These are phyloP conservation scores for Tolypocladium nubicola DNA, from an alignment of 2,329 filamentous ascomycete species.

Conservation along the genomic window DNA sequence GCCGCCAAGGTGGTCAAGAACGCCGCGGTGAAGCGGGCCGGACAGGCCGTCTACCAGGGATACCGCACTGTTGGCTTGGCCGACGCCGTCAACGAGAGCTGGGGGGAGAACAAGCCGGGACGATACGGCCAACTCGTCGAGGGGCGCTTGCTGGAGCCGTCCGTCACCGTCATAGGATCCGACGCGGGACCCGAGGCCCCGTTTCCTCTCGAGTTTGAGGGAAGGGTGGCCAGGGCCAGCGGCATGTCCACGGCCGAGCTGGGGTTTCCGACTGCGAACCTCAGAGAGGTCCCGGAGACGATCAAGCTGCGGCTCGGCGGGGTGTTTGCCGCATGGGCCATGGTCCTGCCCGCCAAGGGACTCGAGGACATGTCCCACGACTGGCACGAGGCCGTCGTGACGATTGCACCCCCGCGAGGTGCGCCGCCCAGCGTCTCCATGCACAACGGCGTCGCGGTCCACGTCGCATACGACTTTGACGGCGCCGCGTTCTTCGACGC, in stretches of 20 bases:
- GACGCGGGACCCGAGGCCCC: slow-evolving; percentile 41
- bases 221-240: slow-evolving; percentile 34
- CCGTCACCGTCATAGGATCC: slow-evolving; percentile 29
- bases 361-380: slow-evolving; percentile 23
- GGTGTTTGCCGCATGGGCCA: slow-evolving; percentile 55
- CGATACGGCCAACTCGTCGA: slow-evolving; percentile 24
- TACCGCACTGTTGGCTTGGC: slow-evolving; percentile 19
- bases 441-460: slow-evolving; percentile 39
- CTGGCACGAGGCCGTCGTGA: slow-evolving; percentile 52
- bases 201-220: slow-evolving; percentile 42
- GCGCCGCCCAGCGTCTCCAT: slow-evolving; percentile 33
- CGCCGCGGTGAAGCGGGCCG: slow-evolving; percentile 25
- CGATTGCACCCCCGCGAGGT: slow-evolving; percentile 39
- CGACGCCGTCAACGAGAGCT: slow-evolving; percentile 18
- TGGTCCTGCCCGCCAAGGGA: slow-evolving; percentile 21
- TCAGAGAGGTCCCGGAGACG: slow-evolving; percentile 40
- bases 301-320: slow-evolving; percentile 45
- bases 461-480: slow-evolving; percentile 42
- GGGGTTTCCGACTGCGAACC: slow-evolving; percentile 42
- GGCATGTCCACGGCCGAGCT: slow-evolving; percentile 27
- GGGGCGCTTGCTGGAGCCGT: slow-evolving; percentile 19
- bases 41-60: slow-evolving; percentile 24
- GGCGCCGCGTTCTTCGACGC: slow-evolving; percentile 27
- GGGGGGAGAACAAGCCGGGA: slow-evolving; percentile 25
- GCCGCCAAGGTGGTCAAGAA: slow-evolving; percentile 26